Percentiles rank a stretch among this genome's conserved stretches.
Evolutionary conservation across 768 basidiomycete species (phyloP).

Genomic region (Amanita exitialis): DNA sequence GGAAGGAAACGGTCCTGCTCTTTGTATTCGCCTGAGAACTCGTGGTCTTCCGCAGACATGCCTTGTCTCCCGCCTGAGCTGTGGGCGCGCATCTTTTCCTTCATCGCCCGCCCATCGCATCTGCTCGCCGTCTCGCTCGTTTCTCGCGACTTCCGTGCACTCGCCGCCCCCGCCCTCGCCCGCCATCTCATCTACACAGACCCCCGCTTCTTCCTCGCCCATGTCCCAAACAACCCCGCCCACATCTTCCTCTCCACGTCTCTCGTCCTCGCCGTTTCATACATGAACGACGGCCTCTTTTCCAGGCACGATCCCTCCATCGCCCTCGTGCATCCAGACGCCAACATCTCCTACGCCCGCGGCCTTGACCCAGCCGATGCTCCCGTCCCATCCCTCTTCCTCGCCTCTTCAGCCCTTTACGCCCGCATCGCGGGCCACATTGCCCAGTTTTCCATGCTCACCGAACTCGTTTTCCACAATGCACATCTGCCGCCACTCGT

Average conservation of each 20-base stretch:
- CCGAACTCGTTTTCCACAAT: constrained; percentile 24
- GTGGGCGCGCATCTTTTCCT: background rate
- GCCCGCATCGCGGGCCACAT: background rate
- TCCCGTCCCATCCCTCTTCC: background rate
- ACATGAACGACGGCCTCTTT: background rate
- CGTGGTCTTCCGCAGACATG: constrained; percentile 12
- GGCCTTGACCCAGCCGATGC: background rate
- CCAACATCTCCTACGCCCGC: background rate
- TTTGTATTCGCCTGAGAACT: constrained; percentile 88
- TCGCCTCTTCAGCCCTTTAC: background rate
- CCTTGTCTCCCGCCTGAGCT: background rate
- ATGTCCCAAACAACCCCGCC: constrained; percentile 1
- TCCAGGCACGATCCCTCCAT: background rate
- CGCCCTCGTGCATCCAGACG: background rate
- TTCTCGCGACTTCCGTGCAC: background rate
- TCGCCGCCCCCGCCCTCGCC: constrained; percentile 10
- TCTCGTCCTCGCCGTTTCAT: background rate
- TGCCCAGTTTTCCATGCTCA: constrained; percentile 21
- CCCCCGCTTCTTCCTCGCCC: constrained; percentile 9
- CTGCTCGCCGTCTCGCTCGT: background rate
- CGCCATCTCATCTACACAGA: constrained; percentile 12
- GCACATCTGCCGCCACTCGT: constrained; percentile 26
- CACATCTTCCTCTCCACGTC: background rate
- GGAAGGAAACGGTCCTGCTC: constrained; percentile 96
- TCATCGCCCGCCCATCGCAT: background rate